phyloP scores from a whole-genome alignment of 2,329 filamentous ascomycete genomes.

The Sarocladium brachiariae region DNA sequence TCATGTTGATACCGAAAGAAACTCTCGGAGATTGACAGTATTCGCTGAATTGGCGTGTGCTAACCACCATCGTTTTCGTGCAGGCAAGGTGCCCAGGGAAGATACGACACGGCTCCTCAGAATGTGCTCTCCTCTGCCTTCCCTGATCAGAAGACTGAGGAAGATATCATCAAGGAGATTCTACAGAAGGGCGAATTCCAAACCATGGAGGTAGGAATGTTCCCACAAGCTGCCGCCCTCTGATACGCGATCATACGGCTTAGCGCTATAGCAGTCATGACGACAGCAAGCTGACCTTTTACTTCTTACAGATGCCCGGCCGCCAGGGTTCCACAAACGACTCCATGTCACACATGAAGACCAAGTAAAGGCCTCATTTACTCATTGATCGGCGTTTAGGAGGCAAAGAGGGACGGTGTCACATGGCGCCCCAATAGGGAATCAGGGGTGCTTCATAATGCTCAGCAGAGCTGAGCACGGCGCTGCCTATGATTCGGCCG shows the following conservation, averaged over 20 bases:
- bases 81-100: conserved; percentile 82
- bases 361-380: conserved; percentile 28
- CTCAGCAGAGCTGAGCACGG: not conserved
- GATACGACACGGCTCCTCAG: conserved; percentile 70
- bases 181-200: conserved; percentile 68
- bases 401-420: not conserved
- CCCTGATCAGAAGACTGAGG: conserved; percentile 62
- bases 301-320: conserved; percentile 38
- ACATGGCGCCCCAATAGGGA: conserved; percentile 10
- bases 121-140: conserved; percentile 77
- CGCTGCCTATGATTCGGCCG: not conserved
- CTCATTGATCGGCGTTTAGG: conserved; percentile 1
- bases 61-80: not conserved
- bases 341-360: conserved; percentile 35
- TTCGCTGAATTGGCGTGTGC: not conserved
- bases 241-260: not conserved
- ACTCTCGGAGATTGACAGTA: not conserved
- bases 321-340: conserved; percentile 49
- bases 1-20: too few relatives aligned
- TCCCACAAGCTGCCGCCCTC: not conserved
- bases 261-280: not conserved
- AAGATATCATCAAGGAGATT: conserved; percentile 77
- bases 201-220: conserved; percentile 42
- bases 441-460: not conserved
- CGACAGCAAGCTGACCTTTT: not conserved